Percentiles rank a stretch among this genome's conserved stretches.
These are phyloP conservation scores for Tetradesmus obliquus DNA, from an alignment of 139 green algal species.

Conservation along the genomic window DNA sequence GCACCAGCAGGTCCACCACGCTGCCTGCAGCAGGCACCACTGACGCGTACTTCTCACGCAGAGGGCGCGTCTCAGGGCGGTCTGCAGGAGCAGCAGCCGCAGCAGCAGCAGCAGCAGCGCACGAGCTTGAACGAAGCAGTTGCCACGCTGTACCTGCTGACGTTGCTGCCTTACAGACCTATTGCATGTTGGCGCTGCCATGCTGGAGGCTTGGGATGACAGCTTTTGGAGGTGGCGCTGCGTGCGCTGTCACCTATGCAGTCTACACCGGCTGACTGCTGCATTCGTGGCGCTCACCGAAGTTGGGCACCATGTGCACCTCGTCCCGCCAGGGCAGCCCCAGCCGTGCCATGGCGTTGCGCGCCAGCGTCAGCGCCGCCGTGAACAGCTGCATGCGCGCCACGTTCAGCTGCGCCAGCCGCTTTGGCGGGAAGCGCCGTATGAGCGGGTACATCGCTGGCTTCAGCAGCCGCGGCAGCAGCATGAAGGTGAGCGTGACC, in stretches of 20 bases:
- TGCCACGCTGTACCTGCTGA: not conserved
- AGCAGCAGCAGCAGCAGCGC: not conserved
- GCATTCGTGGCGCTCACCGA: slow-evolving; percentile 20
- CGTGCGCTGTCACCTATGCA: not conserved
- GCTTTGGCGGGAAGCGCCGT: slow-evolving; percentile 13
- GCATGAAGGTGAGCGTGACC: slow-evolving; percentile 34
- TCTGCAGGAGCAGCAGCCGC: not conserved
- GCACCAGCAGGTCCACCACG: slow-evolving; percentile 45
- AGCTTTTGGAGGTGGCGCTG: not conserved
- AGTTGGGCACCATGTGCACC: slow-evolving; percentile 5
- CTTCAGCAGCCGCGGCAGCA: slow-evolving; percentile 31
- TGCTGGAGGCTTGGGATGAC: no score
- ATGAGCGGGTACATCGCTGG: slow-evolving; percentile 25
- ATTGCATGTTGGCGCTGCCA: no score
- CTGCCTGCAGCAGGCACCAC: slow-evolving; percentile 36
- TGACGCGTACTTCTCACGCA: slow-evolving; percentile 7
- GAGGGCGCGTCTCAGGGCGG: not conserved
- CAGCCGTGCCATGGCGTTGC: slow-evolving; percentile 41
- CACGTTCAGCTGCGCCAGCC: slow-evolving; percentile 17
- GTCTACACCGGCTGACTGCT: not conserved
- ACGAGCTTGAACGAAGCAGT: not conserved
- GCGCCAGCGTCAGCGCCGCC: slow-evolving; percentile 7
- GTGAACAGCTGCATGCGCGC: slow-evolving; percentile 44
- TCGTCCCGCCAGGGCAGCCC: slow-evolving; percentile 25
- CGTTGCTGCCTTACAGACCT: not conserved